These are phyloP conservation scores for Wickerhamomyces sp. DNA, from an alignment of 1,139 yeast species.

Conservation along the genomic window DNA sequence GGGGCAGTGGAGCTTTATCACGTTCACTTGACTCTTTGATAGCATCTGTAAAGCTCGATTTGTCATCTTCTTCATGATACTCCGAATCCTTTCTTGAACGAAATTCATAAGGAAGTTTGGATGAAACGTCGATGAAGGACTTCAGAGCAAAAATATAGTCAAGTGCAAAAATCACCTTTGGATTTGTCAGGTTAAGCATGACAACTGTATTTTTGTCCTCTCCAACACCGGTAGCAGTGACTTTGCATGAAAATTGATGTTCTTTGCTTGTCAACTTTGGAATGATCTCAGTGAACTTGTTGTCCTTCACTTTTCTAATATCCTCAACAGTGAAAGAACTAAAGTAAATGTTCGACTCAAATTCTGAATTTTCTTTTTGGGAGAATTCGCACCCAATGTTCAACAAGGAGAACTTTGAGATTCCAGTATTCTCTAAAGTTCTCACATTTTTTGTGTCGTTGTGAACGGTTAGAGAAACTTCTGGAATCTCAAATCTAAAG, in stretches of 20 bases:
- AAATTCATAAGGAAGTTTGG: conserved; percentile 16
- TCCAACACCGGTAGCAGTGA: conserved; percentile 38
- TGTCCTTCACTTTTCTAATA: conserved; percentile 53
- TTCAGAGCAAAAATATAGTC: conserved; percentile 82
- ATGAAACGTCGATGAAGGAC: conserved; percentile 48
- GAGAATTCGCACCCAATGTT: conserved; percentile 47
- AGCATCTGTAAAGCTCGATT: conserved; percentile 5
- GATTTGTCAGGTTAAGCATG: conserved; percentile 71
- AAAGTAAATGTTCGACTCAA: conserved; percentile 56
- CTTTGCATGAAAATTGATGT: conserved; percentile 65
- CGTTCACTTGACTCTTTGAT: neutral
- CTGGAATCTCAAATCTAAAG: conserved; percentile 54
- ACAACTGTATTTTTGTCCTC: conserved; percentile 43
- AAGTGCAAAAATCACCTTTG: conserved; percentile 73
- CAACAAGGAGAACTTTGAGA: conserved; percentile 64
- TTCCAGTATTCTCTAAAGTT: conserved; percentile 36
- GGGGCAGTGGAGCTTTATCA: conserved; percentile 1
- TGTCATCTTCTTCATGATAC: conserved; percentile 2
- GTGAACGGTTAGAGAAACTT: conserved; percentile 60
- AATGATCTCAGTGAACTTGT: conserved; percentile 73
- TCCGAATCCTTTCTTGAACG: neutral
- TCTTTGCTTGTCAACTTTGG: conserved; percentile 62
- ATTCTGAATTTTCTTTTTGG: conserved; percentile 51
- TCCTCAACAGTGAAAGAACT: conserved; percentile 78
- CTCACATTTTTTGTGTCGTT: conserved; percentile 43